Base-by-base conservation (phyloP, 805 yeast species). In the Cyberlindnera meyerae region DNA sequence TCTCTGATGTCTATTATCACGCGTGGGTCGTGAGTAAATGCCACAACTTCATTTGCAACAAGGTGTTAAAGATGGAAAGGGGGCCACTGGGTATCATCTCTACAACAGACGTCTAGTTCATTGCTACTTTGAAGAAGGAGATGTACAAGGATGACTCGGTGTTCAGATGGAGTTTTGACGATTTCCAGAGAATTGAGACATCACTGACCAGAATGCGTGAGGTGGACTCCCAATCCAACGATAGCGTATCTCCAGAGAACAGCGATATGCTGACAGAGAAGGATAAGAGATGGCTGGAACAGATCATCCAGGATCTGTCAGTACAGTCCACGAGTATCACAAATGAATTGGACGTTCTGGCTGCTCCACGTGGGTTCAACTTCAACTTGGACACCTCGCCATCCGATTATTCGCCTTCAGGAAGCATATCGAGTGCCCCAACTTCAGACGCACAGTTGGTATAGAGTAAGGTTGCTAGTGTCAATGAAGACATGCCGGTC, bases 1-100 rank as follows among this genome's bases (percentile, higher is more conserved):
- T 51, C 11, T 33, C 54, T 9, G 52, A 50, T 18, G 36, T 27
- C 2, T 54, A 54, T 31, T 54, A 53, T 31, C 59, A 53, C 31
- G 34, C 48, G 2, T 54, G 59, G 59, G 45, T 45, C 11, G 44
- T 46, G 8, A 36, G 44, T 14, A 54, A 50, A 28, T 42, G 51
- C 18, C 54, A 53, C 29, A 15, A 43, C 1, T 45, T 31, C 28
- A 51, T 54, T 1, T 17, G 39, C 4, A 32, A 39, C 11, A 43
- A 35, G 5, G 11, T 51, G 20, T 24, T 51, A 18, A 27, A 30
- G 7, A 21, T 39, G 26, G 40, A 44, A 5, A 29, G 33, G 11
- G 52, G 51, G 8, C 33, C 36, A 13, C 17, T 37, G 20, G 31
- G 33, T 1, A 24, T 33, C 12, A 32, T 33, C 11, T 24, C 38